Percentiles rank a stretch among this genome's conserved stretches.
phyloP scores from a whole-genome alignment of 2,329 filamentous ascomycete species.

The Diaporthe ampelina region DNA sequence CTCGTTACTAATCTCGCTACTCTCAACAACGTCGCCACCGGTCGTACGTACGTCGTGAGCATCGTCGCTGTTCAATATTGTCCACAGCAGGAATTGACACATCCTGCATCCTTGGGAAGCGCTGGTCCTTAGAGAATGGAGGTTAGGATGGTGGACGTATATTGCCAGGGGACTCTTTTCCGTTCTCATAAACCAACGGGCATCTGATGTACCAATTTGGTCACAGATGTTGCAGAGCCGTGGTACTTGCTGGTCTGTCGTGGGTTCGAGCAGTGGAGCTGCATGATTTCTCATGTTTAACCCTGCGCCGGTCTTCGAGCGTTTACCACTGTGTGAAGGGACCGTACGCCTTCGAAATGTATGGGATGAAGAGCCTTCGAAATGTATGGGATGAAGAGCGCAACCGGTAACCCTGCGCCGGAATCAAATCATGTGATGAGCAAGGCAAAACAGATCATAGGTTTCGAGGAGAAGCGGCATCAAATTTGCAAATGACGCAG shows the following conservation, averaged over 20 bases:
- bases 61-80: not conserved
- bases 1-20: accelerated
- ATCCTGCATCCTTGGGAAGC: not conserved
- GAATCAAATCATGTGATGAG: too few relatives aligned
- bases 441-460: too few relatives aligned
- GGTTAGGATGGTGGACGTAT: not conserved
- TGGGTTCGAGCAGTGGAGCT: accelerated
- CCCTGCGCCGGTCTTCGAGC: too few relatives aligned
- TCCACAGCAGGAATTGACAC: not conserved
- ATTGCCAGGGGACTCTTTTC: not conserved
- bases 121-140: not conserved
- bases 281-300: not conserved
- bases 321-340: too few relatives aligned
- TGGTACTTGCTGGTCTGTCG: too few relatives aligned
- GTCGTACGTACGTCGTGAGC: not conserved
- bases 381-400: too few relatives aligned
- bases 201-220: not conserved
- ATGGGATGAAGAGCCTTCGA: too few relatives aligned
- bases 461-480: too few relatives aligned
- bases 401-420: too few relatives aligned
- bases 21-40: not conserved
- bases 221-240: not conserved
- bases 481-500: too few relatives aligned
- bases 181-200: not conserved
- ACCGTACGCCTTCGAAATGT: too few relatives aligned